A percentile compares a stretch with the other conserved stretches of the same genome.
These are phyloP conservation scores for Pythium graminicola DNA, from an alignment of 352 stramenopile genomes.

Conservation along the genomic window DNA sequence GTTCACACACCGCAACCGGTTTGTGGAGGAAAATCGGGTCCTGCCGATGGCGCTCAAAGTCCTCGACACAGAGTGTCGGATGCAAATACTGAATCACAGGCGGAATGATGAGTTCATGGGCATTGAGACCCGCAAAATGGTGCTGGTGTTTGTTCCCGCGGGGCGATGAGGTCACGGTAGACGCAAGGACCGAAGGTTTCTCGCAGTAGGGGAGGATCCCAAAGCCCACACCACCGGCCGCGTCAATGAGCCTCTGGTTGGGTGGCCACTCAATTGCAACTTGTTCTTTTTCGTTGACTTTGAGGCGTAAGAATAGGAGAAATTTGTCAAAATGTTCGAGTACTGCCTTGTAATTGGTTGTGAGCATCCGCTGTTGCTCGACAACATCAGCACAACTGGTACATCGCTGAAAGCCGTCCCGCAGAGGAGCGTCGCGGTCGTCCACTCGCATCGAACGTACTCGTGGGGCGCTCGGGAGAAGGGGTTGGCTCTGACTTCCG, in stretches of 20 bases:
- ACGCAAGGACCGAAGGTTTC: slow-evolving; percentile 5
- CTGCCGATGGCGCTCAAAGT: slow-evolving; percentile 83
- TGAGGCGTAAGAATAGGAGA: slow-evolving; percentile 51
- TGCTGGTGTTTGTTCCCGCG: neutral
- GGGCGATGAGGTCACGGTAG: neutral
- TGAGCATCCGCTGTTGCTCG: slow-evolving; percentile 66
- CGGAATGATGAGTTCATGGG: slow-evolving; percentile 78
- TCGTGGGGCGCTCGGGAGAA: neutral
- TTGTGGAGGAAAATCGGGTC: slow-evolving; percentile 96
- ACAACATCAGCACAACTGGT: slow-evolving; percentile 75
- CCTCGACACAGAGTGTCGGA: slow-evolving; percentile 69
- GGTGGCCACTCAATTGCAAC: slow-evolving; percentile 86
- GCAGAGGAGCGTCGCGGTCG: slow-evolving; percentile 14
- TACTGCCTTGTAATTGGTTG: slow-evolving; percentile 91
- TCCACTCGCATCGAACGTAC: neutral
- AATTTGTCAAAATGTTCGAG: slow-evolving; percentile 92
- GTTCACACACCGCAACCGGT: slow-evolving; percentile 86
- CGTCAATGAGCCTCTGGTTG: slow-evolving; percentile 76
- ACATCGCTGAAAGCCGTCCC: slow-evolving; percentile 47
- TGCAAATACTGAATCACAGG: slow-evolving; percentile 91
- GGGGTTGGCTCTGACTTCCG: slow-evolving; percentile 2
- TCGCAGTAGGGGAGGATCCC: slow-evolving; percentile 62
- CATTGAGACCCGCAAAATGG: slow-evolving; percentile 17
- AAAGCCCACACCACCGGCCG: slow-evolving; percentile 91
- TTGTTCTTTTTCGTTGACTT: slow-evolving; percentile 38